A percentile compares a stretch with the other conserved stretches of the same genome.
phyloP scores from a whole-genome alignment of 805 yeast genomes.

The Candida pseudoglaebosa region DNA sequence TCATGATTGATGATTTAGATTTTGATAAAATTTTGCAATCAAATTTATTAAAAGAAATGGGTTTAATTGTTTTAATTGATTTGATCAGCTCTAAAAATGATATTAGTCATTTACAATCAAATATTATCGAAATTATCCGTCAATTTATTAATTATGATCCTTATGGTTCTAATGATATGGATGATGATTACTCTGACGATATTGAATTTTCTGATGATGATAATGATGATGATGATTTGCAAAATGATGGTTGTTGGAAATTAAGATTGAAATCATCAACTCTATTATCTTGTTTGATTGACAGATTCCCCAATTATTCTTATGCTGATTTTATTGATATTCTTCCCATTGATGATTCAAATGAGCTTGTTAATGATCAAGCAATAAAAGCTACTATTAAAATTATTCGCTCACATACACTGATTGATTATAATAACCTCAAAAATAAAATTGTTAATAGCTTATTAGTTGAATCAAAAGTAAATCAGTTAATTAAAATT shows the following conservation, averaged over 20 bases:
- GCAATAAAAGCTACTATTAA: slow-evolving; percentile 34
- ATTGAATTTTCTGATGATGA: slow-evolving; percentile 44
- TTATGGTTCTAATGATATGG: slow-evolving; percentile 25
- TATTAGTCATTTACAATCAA: slow-evolving; percentile 9
- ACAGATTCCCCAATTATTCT: slow-evolving; percentile 26
- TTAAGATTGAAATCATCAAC: slow-evolving; percentile 51
- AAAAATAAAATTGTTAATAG: slow-evolving; percentile 24
- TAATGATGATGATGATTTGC: slow-evolving; percentile 41
- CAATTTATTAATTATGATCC: slow-evolving; percentile 32
- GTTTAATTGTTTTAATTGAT: slow-evolving; percentile 40
- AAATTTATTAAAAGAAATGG: slow-evolving; percentile 50
- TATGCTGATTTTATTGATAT: slow-evolving; percentile 6
- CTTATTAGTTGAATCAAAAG: slow-evolving; percentile 18
- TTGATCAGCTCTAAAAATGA: slow-evolving; percentile 15
- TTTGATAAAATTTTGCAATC: slow-evolving; percentile 39
- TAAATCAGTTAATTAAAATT: slow-evolving; percentile 19
- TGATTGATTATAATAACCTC: neutral
- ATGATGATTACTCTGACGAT: slow-evolving; percentile 34
- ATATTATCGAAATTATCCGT: slow-evolving; percentile 16
- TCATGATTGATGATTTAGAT: slow-evolving; percentile 33
- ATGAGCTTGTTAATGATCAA: slow-evolving; percentile 49
- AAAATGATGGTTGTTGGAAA: slow-evolving; percentile 51
- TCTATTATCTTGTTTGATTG: slow-evolving; percentile 31
- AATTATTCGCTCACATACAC: neutral
- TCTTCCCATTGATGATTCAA: slow-evolving; percentile 36